Evolutionary conservation across 116 monocot genomes (phyloP), one percentile per base, ranked within the genome.

Genomic region (Trichopus zeylanicus): DNA sequence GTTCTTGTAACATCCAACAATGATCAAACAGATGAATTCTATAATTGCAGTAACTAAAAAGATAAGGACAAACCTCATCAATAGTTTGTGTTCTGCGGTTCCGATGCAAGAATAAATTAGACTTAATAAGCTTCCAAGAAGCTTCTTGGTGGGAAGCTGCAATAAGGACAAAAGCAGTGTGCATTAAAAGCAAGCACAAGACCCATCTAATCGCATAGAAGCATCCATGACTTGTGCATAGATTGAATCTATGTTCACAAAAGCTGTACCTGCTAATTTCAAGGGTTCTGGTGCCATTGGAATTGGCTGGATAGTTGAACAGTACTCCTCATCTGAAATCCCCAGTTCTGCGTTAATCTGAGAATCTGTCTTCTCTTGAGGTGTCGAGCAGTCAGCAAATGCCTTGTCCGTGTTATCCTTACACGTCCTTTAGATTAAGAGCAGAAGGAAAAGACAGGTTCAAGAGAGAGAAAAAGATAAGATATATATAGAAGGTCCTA

Each of bases 271-370:
- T 59, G 71, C 33, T 59, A 55, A 48, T 13, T 71, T 75, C 33
- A 53, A 58, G 29, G 64, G 49, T 30, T 56, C 64, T 63, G 30
- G 30, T 47, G 46, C 69, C 64, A 31, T 66, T 42, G 39, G 61
- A 55, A 31, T 63, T 34, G 42, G 12, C 53, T 67, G 47, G 31
- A 21, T 53, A 59, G 3, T 46, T 19, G 57, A 70, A 46, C 51
- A 63, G 51, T 72, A 72, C 55, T 88, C 91, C 74, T 88, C n/a
- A n/a, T n/a, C 87, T 38, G 78, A 80, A 48, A 98, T 79, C 25
- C 78, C 85, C 49, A 98, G 66, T 67, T 98, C 98, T 9, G 80
- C 77, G 78, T 98, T 91, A 30, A 98, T 98, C 67, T 87, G 88
- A 51, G 70, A 78, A 74, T 98, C 76, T 51, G 91, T 70, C 72